Conservation (phyloP, 1,284 basidiomycete genomes). For the Bjerkandera adusta region DNA sequence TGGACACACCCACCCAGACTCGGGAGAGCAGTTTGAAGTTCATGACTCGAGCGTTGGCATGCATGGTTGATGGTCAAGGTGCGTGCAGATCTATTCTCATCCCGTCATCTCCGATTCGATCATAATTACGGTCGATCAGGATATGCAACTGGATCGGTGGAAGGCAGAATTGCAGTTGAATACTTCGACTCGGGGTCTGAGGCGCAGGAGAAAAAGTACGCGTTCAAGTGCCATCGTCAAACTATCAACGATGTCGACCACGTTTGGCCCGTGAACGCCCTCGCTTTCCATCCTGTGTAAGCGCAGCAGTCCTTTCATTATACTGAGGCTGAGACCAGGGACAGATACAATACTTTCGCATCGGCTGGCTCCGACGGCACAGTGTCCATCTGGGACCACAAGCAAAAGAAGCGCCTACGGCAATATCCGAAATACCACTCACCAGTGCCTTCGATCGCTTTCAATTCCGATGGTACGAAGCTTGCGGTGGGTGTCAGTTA, state of each 20-base stretch:
- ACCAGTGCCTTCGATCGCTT: conserved; percentile 73
- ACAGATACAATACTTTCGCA: conserved; percentile 90
- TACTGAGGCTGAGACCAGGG: not conserved
- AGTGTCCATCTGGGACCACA: conserved; percentile 95
- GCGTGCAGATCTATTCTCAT: conserved; percentile 20
- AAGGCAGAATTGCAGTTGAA: conserved; percentile 96
- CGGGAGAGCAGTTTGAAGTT: conserved; percentile 95
- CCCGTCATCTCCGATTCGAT: not conserved
- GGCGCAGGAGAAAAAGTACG: conserved; percentile 90
- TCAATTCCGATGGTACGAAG: conserved; percentile 80
- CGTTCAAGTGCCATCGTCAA: conserved; percentile 96
- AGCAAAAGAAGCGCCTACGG: conserved; percentile 91
- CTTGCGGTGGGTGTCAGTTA: conserved; percentile 84
- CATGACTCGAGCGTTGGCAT: conserved; percentile 88
- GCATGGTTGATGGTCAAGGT: conserved; percentile 94
- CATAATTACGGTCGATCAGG: conserved; percentile 44
- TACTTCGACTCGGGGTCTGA: conserved; percentile 86
- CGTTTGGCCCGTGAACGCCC: conserved; percentile 96
- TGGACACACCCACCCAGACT: conserved; percentile 70
- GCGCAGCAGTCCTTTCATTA: conserved; percentile 24
- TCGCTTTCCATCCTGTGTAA: conserved; percentile 90
- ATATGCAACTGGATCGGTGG: conserved; percentile 91
- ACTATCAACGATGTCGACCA: conserved; percentile 91
- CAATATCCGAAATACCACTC: conserved; percentile 82
- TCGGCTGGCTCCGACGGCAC: conserved; percentile 91